Percentiles rank a stretch among this genome's conserved stretches.
Conservation (phyloP, 2,329 filamentous ascomycete species). For the Thermothelomyces thermophilus region DNA sequence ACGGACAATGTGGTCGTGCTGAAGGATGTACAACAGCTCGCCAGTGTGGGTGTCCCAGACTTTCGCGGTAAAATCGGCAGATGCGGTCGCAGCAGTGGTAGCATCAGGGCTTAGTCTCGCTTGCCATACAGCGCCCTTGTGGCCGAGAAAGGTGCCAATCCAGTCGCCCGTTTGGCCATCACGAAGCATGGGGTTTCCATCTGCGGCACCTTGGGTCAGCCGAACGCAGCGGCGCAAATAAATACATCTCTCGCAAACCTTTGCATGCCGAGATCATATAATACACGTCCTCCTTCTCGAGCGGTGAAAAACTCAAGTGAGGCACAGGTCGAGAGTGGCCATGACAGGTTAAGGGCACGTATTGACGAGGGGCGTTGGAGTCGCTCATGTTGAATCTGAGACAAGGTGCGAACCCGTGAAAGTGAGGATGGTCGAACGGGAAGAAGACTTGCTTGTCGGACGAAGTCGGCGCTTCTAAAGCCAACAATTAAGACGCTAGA, state of each 20-base stretch:
- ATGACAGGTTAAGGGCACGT: constrained; percentile 88
- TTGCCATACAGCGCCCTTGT: constrained; percentile 98
- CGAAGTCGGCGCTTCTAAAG: neutral
- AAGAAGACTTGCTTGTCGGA: neutral
- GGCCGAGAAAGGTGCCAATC: constrained; percentile 96
- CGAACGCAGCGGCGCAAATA: neutral
- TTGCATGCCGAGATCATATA: constrained; percentile 93
- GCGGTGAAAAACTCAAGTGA: constrained; percentile 80
- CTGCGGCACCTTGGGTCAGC: constrained; percentile 40
- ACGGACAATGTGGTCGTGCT: constrained; percentile 92
- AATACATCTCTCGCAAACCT: constrained; percentile 41
- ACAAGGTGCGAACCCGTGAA: neutral
- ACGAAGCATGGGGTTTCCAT: constrained; percentile 97
- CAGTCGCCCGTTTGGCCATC: constrained; percentile 94
- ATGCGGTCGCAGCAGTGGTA: constrained; percentile 81
- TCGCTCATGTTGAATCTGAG: constrained; percentile 27
- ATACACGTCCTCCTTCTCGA: constrained; percentile 76
- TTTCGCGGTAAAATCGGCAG: constrained; percentile 92
- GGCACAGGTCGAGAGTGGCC: constrained; percentile 89
- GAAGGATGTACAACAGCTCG: constrained; percentile 76
- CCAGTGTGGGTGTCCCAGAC: constrained; percentile 97
- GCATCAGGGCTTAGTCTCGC: constrained; percentile 84
- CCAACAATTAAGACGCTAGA: neutral
- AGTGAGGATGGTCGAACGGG: neutral
- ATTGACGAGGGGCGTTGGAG: constrained; percentile 40